phyloP scores from a whole-genome alignment of 306 rosid species.

The Alnus rubra region DNA sequence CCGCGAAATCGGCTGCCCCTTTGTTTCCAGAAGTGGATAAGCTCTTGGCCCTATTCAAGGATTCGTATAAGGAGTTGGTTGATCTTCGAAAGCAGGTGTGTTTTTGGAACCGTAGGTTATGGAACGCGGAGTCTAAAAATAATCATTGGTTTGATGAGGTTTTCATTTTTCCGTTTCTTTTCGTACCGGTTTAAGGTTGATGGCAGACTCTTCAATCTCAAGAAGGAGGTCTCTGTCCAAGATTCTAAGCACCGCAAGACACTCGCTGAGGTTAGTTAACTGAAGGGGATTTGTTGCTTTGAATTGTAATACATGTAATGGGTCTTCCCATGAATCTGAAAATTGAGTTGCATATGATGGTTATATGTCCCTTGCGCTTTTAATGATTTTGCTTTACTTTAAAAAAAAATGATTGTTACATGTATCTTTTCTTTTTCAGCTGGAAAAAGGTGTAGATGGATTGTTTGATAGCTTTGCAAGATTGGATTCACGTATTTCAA shows the following conservation, averaged over 20 bases:
- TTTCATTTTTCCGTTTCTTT: slow-evolving; percentile 6
- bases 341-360: slow-evolving; percentile 1
- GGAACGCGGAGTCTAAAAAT: not conserved
- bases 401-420: not conserved
- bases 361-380: not conserved
- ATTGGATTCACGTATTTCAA: slow-evolving; percentile 96
- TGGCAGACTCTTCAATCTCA: slow-evolving; percentile 77
- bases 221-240: slow-evolving; percentile 87
- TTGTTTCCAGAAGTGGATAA: slow-evolving; percentile 89
- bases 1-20: slow-evolving; percentile 58
- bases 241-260: slow-evolving; percentile 95
- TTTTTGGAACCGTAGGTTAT: slow-evolving; percentile 7
- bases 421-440: slow-evolving; percentile 46
- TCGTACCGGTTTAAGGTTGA: slow-evolving; percentile 57
- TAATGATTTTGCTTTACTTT: no score
- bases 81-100: slow-evolving; percentile 92
- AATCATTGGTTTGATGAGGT: not conserved
- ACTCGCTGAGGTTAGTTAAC: slow-evolving; percentile 72
- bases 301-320: not conserved
- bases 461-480: slow-evolving; percentile 95
- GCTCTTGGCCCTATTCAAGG: slow-evolving; percentile 79
- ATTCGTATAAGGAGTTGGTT: slow-evolving; percentile 85
- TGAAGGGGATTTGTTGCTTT: not conserved
- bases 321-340: slow-evolving; percentile 13
- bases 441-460: slow-evolving; percentile 99